These are phyloP conservation scores for Apiotrichum veenhuisii DNA, from an alignment of 1,284 basidiomycete species.

Conservation along the genomic window DNA sequence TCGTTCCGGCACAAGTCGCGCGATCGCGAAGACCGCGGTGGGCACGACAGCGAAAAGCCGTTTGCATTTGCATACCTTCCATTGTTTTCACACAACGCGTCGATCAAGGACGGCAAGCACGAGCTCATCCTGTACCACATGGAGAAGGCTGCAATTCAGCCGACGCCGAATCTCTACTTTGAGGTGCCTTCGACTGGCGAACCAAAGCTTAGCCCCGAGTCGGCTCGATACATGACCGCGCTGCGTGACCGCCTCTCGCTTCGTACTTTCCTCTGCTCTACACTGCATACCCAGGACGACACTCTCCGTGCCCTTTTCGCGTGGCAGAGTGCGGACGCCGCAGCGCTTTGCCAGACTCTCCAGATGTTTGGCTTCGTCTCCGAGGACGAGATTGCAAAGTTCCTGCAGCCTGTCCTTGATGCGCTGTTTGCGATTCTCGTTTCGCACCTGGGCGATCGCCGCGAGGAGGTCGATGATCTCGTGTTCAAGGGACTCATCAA, in stretches of 20 bases:
- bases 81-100: slow-evolving; percentile 72
- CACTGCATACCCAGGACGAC: slow-evolving; percentile 85
- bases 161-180: slow-evolving; percentile 68
- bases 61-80: slow-evolving; percentile 93
- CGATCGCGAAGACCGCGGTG: slow-evolving; percentile 59
- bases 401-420: slow-evolving; percentile 86
- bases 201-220: slow-evolving; percentile 59
- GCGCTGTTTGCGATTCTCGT: slow-evolving; percentile 86
- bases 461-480: slow-evolving; percentile 73
- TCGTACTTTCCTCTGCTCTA: slow-evolving; percentile 87
- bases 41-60: slow-evolving; percentile 63
- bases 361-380: slow-evolving; percentile 87
- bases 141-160: slow-evolving; percentile 60
- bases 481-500: slow-evolving; percentile 89
- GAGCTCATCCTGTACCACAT: slow-evolving; percentile 75
- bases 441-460: slow-evolving; percentile 63
- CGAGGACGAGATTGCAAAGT: slow-evolving; percentile 91
- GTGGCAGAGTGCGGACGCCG: slow-evolving; percentile 69
- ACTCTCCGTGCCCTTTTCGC: slow-evolving; percentile 76
- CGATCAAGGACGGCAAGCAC: slow-evolving; percentile 88
- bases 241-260: slow-evolving; percentile 75
- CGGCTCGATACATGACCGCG: slow-evolving; percentile 64
- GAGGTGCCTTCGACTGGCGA: slow-evolving; percentile 62
- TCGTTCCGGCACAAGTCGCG: no score
- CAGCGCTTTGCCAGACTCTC: slow-evolving; percentile 67